Conservation (phyloP, 495 filamentous ascomycete genomes). For the Aspergillus cristatus region DNA sequence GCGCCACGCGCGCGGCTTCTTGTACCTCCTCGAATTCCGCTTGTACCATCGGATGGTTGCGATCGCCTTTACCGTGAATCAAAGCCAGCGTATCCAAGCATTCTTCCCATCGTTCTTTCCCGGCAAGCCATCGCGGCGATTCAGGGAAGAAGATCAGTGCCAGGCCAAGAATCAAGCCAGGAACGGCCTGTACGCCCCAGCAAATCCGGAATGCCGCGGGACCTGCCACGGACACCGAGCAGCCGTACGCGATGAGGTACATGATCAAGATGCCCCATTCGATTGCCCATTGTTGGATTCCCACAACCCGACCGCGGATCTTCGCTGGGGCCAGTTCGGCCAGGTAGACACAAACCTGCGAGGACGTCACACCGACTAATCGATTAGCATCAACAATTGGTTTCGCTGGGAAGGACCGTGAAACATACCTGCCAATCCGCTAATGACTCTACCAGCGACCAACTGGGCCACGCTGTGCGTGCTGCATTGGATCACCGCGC, state of each 20-base stretch:
- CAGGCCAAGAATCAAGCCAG: constrained; percentile 51
- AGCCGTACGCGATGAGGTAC: constrained; percentile 54
- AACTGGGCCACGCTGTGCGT: constrained; percentile 52
- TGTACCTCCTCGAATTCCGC: constrained; percentile 70
- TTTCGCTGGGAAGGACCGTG: background rate
- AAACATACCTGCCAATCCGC: constrained; percentile 41
- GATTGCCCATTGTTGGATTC: constrained; percentile 70
- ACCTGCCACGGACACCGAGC: constrained; percentile 41
- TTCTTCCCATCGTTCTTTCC: constrained; percentile 58
- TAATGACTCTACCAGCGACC: constrained; percentile 61
- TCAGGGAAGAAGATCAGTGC: constrained; percentile 62
- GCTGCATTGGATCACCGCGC: constrained; percentile 57
- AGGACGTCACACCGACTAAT: constrained; percentile 63
- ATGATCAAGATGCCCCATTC: constrained; percentile 61
- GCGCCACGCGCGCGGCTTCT: constrained; percentile 42
- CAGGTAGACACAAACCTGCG: constrained; percentile 75
- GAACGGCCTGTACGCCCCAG: constrained; percentile 66
- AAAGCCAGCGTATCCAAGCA: constrained; percentile 55
- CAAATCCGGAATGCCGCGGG: constrained; percentile 59
- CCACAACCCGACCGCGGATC: constrained; percentile 58
- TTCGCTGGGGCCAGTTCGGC: constrained; percentile 62
- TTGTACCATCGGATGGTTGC: constrained; percentile 57
- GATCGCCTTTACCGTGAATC: constrained; percentile 58
- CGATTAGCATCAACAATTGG: background rate
- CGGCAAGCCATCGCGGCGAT: constrained; percentile 66